These are phyloP conservation scores for Nosema muscidifuracis DNA, from an alignment of 371 early-diverging fungal genomes.

Conservation along the genomic window DNA sequence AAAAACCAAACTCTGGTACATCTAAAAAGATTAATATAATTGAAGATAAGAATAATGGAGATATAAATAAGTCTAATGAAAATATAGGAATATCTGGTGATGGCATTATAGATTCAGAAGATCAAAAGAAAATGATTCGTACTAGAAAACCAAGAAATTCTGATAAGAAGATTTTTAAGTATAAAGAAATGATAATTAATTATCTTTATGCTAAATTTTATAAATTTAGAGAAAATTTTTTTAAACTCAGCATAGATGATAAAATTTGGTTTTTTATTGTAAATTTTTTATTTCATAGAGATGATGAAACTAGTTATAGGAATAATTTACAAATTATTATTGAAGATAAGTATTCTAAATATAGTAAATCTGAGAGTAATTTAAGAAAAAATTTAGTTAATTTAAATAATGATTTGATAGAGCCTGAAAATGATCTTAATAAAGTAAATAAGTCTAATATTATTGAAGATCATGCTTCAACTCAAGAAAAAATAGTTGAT, in stretches of 20 bases:
- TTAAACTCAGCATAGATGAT: background rate
- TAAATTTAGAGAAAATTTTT: background rate
- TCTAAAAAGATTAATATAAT: background rate
- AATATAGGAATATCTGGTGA: too few species aligned
- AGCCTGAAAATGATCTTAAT: too few species aligned
- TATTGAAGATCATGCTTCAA: background rate
- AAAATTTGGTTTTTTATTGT: background rate
- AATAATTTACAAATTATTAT: background rate
- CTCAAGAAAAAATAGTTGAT: too few species aligned
- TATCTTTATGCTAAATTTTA: background rate
- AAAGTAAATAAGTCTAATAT: background rate
- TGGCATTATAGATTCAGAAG: background rate
- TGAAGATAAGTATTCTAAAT: too few species aligned
- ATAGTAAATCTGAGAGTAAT: too few species aligned
- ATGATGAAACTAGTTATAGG: background rate
- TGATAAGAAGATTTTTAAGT: background rate
- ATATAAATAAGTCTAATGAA: too few species aligned
- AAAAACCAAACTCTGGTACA: background rate
- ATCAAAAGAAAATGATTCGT: background rate
- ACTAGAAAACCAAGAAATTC: background rate
- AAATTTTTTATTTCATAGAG: background rate
- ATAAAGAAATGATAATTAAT: background rate
- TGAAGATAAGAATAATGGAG: too few species aligned
- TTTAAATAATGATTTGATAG: too few species aligned
- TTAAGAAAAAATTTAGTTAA: too few species aligned